phyloP scores from a whole-genome alignment of 352 stramenopile genomes.

The Pythium sp. region DNA sequence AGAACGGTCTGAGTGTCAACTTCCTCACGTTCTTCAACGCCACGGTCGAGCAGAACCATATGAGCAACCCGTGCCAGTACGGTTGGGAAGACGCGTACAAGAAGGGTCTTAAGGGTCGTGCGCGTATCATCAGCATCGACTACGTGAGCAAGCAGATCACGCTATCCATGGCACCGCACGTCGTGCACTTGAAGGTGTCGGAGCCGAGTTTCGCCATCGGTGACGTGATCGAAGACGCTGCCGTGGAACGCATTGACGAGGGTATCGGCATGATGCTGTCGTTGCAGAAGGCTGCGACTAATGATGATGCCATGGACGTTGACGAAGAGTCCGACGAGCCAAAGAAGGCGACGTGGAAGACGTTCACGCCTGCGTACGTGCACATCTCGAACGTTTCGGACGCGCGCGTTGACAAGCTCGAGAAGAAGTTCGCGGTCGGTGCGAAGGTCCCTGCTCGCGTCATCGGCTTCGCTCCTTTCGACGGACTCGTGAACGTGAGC shows the following conservation, averaged over 20 bases:
- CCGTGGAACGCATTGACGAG: conserved; percentile 79
- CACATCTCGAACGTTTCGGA: conserved; percentile 88
- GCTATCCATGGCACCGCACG: conserved; percentile 85
- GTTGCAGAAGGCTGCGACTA: conserved; percentile 33
- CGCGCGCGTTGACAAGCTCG: conserved; percentile 81
- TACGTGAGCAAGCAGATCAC: conserved; percentile 66
- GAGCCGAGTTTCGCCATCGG: conserved; percentile 57
- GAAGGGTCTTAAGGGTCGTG: conserved; percentile 81
- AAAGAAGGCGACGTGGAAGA: conserved; percentile 71
- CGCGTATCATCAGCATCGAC: conserved; percentile 85
- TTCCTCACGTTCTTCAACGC: conserved; percentile 89
- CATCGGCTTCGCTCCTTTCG: conserved; percentile 83
- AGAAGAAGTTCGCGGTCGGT: conserved; percentile 81
- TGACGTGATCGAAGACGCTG: conserved; percentile 66
- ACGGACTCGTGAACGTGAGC: conserved; percentile 80
- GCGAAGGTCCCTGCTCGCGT: conserved; percentile 67
- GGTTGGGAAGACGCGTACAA: conserved; percentile 77
- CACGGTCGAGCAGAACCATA: conserved; percentile 88
- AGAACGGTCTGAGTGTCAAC: conserved; percentile 83
- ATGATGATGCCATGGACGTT: conserved; percentile 54
- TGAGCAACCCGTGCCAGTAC: conserved; percentile 76
- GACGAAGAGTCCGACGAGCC: conserved; percentile 29
- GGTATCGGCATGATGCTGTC: conserved; percentile 88
- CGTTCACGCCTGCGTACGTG: conserved; percentile 79
- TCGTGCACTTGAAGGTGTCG: conserved; percentile 75